phyloP scores from a whole-genome alignment of 2,329 filamentous ascomycete species.

The Domatiomyces catenatus region DNA sequence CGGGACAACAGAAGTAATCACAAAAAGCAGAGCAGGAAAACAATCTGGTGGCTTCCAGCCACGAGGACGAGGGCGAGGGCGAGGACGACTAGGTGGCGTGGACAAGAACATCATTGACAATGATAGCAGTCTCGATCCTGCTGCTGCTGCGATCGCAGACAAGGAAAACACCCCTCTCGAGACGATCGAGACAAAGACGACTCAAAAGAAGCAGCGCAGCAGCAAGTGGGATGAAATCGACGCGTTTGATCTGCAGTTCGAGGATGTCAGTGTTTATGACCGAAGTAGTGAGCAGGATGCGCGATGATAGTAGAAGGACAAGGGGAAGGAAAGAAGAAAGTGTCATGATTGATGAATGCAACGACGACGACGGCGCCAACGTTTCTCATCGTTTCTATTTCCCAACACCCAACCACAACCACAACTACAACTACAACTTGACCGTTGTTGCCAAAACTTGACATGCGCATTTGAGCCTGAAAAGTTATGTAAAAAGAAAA shows the following conservation, averaged over 20 bases:
- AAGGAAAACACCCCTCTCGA: conserved; percentile 9
- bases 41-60: conserved; percentile 15
- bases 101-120: too few relatives aligned
- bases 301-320: too few relatives aligned
- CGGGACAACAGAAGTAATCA: neutral
- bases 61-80: neutral
- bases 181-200: neutral
- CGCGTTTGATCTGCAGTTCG: conserved; percentile 17
- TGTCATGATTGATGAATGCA: too few relatives aligned
- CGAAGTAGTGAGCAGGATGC: conserved; percentile 2
- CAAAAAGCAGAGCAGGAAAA: conserved; percentile 4
- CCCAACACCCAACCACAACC: too few relatives aligned
- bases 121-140: neutral
- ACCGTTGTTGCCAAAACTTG: too few relatives aligned
- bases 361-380: too few relatives aligned
- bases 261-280: conserved; percentile 9
- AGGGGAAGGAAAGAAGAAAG: too few relatives aligned
- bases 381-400: too few relatives aligned
- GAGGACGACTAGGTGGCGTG: too few relatives aligned
- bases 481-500: too few relatives aligned
- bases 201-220: neutral
- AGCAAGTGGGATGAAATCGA: conserved; percentile 17
- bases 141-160: neutral
- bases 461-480: too few relatives aligned
- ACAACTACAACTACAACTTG: too few relatives aligned